A percentile compares a stretch with the other conserved stretches of the same genome.
phyloP scores from a whole-genome alignment of 176 grass and related monocot species.

The Pharus latifolius region DNA sequence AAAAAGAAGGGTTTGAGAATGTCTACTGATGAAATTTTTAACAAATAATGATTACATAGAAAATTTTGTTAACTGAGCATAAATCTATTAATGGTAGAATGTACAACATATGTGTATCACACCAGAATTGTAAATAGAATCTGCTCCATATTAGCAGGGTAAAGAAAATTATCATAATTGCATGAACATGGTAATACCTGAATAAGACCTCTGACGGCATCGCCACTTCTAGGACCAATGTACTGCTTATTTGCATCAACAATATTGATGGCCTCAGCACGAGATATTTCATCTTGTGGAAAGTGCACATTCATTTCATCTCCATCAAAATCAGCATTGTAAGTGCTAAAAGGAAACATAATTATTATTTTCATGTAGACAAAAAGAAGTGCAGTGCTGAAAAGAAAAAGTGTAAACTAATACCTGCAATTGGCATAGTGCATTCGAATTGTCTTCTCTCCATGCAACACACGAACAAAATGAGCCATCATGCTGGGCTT shows the following conservation, averaged over 20 bases:
- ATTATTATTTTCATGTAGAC: background rate
- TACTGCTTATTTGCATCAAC: constrained; percentile 96
- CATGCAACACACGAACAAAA: constrained; percentile 81
- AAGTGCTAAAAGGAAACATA: constrained; percentile 54
- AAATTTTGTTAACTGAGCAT: background rate
- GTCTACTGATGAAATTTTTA: no score
- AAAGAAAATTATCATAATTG: background rate
- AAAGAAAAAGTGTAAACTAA: background rate
- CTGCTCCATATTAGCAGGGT: background rate
- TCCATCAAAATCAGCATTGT: constrained; percentile 99
- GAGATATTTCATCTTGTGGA: constrained; percentile 98
- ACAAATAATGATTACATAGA: no score
- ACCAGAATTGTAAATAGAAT: background rate
- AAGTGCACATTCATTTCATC: constrained; percentile 99
- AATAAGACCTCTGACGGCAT: constrained; percentile 88
- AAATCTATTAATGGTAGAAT: background rate
- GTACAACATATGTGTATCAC: background rate
- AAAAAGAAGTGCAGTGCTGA: background rate
- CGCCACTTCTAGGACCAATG: constrained; percentile 75
- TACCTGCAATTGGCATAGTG: constrained; percentile 99
- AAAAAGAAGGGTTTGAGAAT: no score
- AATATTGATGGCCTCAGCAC: constrained; percentile 84
- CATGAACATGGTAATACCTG: constrained; percentile 36
- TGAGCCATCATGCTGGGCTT: constrained; percentile 99
- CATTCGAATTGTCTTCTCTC: constrained; percentile 91